Evolutionary conservation across 1,139 yeast species (phyloP), one percentile per base, ranked within the genome.

Genomic region (Kluyveromyces sp.): DNA sequence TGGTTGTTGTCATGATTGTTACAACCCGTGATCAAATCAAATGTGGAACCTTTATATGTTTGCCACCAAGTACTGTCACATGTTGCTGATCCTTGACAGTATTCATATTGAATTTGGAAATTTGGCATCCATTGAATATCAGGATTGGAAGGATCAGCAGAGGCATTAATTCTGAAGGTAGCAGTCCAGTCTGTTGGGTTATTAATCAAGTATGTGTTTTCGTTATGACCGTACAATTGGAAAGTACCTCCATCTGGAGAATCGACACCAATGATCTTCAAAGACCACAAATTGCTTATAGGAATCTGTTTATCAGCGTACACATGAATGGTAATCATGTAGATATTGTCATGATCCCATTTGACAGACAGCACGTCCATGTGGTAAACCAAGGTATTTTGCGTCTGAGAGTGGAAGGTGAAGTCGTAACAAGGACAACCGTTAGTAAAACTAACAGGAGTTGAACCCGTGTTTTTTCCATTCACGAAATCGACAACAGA

Each of bases 71-170:
- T 37, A 21, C 34, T 33, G 27, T 28, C 29, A 27, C 52, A 44
- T 7, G 46, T 40, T 6, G 53, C 48, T 25, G 35, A 46, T 36
- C 53, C 52, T 29, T 52, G 49, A 25, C 49, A 33, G 55, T 64
- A 62, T 42, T 64, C 68, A 45, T 54, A 64, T 45, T 64, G 66
- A 48, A 65, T 56, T 47, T 60, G 63, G 50, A 59, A 59, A 21
- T 52, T 45, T n/a, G 58, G 55, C 48, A 59, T 52, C 46, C 63
- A 54, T 15, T 51, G 46, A 10, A 39, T 15, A 10, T 37, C 34
- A 5, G 29, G 26, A 26, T 50, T 39, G 0, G 48, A 39, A 31
- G 47, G 50, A 7, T 41, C 41, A 4, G 42, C 38, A 5, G 50
- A 46, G 38, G 59, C 61, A 25, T 54, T 41, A 6, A 63, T 56